Base-by-base conservation (phyloP, 345 rosid genomes). In the Citropsis articulata region DNA sequence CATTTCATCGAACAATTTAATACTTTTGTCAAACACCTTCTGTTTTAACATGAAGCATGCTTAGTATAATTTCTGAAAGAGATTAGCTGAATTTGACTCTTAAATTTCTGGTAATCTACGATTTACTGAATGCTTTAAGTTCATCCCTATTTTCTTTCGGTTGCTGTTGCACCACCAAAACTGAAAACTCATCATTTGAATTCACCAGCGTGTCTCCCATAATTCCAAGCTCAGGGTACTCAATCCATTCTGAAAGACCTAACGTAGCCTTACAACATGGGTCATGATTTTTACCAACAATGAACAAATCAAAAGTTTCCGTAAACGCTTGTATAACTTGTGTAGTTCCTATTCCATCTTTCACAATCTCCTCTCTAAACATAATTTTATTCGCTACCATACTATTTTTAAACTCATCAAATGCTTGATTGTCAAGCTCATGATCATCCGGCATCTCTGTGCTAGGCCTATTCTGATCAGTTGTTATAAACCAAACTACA, bases 151-250 rank as follows among this genome's bases (percentile, higher is more conserved):
- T 22, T 14, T n/a, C 12, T 13, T 16, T 2, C 2, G 33, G 73
- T 71, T 86, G 83, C 42, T 71, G 80, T 38, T 73, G 77, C 60
- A 83, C 77, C 12, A 83, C 78, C 60, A 83, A 22, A n/a, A 80
- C 80, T 4, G 81, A 78, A 57, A 60, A 71, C 24, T 24, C 5
- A 25, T 72, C 53, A 14, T 75, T 57, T 61, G 77, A 70, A 77
- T 77, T 72, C 4, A 62, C 65, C 18, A 80, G 21, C 31, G 71
- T 62, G 56, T 75, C 86, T 4, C 81, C 86, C 0, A 80, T 53
- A 33, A 74, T 28, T 10, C 83, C 86, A 30, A 80, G 77, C 59
- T 83, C 84, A 16, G 76, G 73, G 36, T 38, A 60, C 64, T 80
- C 83, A 1, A 42, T 69, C 83, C 81, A 80, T 60, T 69, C 65